phyloP scores from a whole-genome alignment of 148 eudicot genomes.

The Fagopyrum esculentum region DNA sequence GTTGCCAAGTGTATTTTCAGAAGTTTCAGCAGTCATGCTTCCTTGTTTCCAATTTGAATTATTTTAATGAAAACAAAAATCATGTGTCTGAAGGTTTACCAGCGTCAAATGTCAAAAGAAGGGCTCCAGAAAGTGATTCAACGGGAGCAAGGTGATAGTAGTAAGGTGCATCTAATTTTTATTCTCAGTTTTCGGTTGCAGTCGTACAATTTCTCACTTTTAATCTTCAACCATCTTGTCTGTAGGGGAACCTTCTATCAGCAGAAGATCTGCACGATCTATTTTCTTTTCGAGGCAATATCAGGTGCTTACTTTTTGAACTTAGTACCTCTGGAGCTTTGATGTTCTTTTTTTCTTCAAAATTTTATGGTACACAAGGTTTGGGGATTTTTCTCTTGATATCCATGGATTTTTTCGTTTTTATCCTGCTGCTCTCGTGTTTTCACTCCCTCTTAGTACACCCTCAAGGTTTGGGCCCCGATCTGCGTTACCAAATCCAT shows the following conservation, averaged over 20 bases:
- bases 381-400: no score
- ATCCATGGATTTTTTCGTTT: no score
- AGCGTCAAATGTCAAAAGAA: conserved; percentile 99
- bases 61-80: background rate
- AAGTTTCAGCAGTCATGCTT: background rate
- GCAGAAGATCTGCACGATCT: conserved; percentile 88
- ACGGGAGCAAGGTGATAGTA: conserved; percentile 54
- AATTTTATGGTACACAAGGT: background rate
- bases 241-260: conserved; percentile 81
- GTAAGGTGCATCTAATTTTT: conserved; percentile 33
- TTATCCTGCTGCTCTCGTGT: no score
- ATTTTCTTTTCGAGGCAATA: conserved; percentile 63
- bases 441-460: no score
- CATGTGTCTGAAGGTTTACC: conserved; percentile 67
- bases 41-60: background rate
- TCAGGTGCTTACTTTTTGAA: conserved; percentile 31
- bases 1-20: conserved; percentile 23
- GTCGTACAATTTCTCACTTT: conserved; percentile 3
- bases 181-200: conserved; percentile 10
- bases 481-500: no score
- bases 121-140: conserved; percentile 98
- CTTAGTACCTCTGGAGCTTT: background rate
- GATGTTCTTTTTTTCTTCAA: background rate
- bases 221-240: conserved; percentile 8
- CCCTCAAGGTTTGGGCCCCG: no score